Base-by-base conservation (phyloP, 129 eudicot species). In the Artemisia argyi region DNA sequence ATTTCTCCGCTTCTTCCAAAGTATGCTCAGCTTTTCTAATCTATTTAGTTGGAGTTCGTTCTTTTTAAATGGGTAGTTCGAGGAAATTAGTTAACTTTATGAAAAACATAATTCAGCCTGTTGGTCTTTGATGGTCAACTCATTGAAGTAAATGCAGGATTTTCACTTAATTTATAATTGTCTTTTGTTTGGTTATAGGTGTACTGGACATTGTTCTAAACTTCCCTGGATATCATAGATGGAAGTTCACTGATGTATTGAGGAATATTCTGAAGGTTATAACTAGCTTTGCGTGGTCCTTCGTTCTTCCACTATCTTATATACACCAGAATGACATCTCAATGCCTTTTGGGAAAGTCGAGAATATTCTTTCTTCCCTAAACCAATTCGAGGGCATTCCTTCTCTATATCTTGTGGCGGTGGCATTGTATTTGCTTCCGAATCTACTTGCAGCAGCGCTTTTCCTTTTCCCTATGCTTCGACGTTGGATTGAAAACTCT, bases 401-500 rank as follows among this genome's bases (percentile, higher is more conserved):
- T 65, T 83, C 92, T 76, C 65, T 95, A 42, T 95, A 95, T 76
- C 66, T 90, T 61, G 62, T 88, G 82, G 97, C 85, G 2, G 99
- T 95, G 82, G 86, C 82, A n/a, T 16, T 95, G 76, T 95, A 95
- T 81, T 74, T 84, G 77, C 77, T 95, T 56, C 99, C 99, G 16
- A 95, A 95, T 83, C 26, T 81, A 51, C 83, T 95, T 55, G 82
- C 94, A 28, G 96, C 88, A 57, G 83, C 79, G 56, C 79, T 95
- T 56, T 95, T 95, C 76, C 66, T 90, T 65, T 95, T 95, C 66
- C 97, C 99, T 5, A 95, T 95, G 97, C 88, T 95, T 79, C 88
- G 99, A 10, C 97, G 99, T 46, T 95, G 90, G 90, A 90, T 95
- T 65, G 99, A 95, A 74, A 95, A 90, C 82, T 95, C 99, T 11